phyloP scores from a whole-genome alignment of 805 yeast species.

The Cyberlindnera misumaiensis region DNA sequence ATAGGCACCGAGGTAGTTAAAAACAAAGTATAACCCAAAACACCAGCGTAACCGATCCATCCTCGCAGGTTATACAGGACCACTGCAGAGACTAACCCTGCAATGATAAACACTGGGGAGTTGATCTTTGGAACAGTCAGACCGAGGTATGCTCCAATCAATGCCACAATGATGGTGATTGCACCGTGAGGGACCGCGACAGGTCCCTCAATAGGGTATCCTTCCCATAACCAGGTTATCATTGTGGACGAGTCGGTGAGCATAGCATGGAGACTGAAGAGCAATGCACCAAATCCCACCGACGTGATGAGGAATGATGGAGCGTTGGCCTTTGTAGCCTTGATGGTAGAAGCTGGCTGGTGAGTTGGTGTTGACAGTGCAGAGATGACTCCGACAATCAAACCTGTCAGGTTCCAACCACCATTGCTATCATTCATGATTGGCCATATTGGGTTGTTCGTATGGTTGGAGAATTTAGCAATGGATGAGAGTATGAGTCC shows the following conservation, averaged over 20 bases:
- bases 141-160: conserved; percentile 49
- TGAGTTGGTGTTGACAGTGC: conserved; percentile 54
- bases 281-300: conserved; percentile 67
- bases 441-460: conserved; percentile 97
- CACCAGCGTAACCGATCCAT: conserved; percentile 76
- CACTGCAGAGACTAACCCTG: conserved; percentile 35
- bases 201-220: conserved; percentile 72
- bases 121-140: conserved; percentile 16
- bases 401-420: conserved; percentile 72
- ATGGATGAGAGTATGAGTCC: conserved; percentile 74
- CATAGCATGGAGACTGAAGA: conserved; percentile 68
- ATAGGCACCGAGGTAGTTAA: conserved; percentile 60
- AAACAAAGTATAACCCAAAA: conserved; percentile 56
- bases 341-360: neutral
- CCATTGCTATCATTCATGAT: conserved; percentile 81
- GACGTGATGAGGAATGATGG: conserved; percentile 45
- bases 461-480: conserved; percentile 65
- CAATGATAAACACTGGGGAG: conserved; percentile 32
- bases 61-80: conserved; percentile 46
- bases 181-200: conserved; percentile 79
- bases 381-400: conserved; percentile 53
- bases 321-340: conserved; percentile 1
- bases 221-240: conserved; percentile 95
- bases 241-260: conserved; percentile 80
- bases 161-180: conserved; percentile 51